Evolutionary conservation across 805 yeast species (phyloP).

Genomic region (Phaffomyces thermotolerans): DNA sequence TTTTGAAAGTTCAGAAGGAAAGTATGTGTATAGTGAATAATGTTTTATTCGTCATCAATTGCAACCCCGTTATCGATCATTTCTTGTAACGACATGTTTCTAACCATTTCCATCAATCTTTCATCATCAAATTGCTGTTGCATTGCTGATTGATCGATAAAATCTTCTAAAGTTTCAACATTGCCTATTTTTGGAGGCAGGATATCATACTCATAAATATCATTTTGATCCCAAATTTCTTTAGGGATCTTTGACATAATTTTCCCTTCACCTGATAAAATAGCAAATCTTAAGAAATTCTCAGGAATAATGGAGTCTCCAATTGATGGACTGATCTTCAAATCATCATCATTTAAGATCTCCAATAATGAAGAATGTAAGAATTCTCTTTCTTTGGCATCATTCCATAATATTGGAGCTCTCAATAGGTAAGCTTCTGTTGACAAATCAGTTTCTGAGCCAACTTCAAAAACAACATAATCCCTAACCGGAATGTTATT

Average conservation of each 20-base stretch:
- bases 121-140: slow-evolving; percentile 19
- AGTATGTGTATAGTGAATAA: no score
- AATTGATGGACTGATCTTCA: slow-evolving; percentile 10
- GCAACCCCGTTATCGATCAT: slow-evolving; percentile 3
- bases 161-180: slow-evolving; percentile 28
- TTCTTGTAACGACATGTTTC: slow-evolving; percentile 22
- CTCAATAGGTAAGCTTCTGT: slow-evolving; percentile 55
- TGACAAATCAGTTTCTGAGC: slow-evolving; percentile 29
- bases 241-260: slow-evolving; percentile 66
- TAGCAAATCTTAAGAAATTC: slow-evolving; percentile 59
- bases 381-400: slow-evolving; percentile 38
- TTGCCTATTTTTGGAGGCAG: slow-evolving; percentile 55
- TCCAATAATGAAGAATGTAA: slow-evolving; percentile 35
- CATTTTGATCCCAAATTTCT: slow-evolving; percentile 51
- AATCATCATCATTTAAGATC: slow-evolving; percentile 14
- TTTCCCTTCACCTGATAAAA: slow-evolving; percentile 63
- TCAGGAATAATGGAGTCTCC: slow-evolving; percentile 37
- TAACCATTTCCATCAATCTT: slow-evolving; percentile 21
- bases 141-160: slow-evolving; percentile 23
- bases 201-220: slow-evolving; percentile 63
- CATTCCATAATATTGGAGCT: slow-evolving; percentile 49
- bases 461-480: slow-evolving; percentile 21
- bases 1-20: no score
- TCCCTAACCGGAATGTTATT: slow-evolving; percentile 24
- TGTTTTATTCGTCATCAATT: not conserved